Evolutionary conservation across 495 filamentous ascomycete genomes (phyloP), one percentile per base, ranked within the genome.

Genomic region (Opeltia flavorubescens): DNA sequence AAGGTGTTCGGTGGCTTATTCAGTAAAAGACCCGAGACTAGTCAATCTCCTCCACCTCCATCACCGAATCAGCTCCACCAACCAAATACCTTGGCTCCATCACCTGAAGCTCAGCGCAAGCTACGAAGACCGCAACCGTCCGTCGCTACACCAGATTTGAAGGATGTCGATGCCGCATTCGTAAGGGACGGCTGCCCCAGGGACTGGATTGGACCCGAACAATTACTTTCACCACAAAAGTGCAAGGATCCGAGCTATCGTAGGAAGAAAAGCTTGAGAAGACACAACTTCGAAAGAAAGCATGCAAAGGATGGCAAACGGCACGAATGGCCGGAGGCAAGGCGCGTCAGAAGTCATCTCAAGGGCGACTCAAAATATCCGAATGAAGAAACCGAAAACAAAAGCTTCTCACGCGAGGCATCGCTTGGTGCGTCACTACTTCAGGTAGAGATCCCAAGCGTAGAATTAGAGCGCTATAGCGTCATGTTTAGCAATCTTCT

Each of bases 401-500:
- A 21, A 9, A 33, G 9, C 26, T 48, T 13, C 44, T 28, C 36
- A 28, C 35, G 12, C 31, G 5, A 51, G 45, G 9, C 38, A 17
- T 23, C 12, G 1, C 15, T 21, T 13, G 50, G 39, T 11, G 31
- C 39, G 12, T 53, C 60, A 5, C 47, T 59, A 12, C 64, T 96
- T 28, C 71, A 86, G 46, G 75, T 95, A 5, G 77, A 91, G 28
- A 93, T 96, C 30, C 89, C 89, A 0, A 69, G 72, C 28, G 71
- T 84, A 33, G 69, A 86, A 43, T 70, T 96, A 70, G 89, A 95
- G 58, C 70, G 89, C 20, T 96, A 95, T 52, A 94, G 86, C 49
- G 76, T 96, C 43, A 95, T 96, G 89, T 96, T 96, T 62, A 75
- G 81, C 39, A 78, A 74, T 35, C 71, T 95, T 7, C 68, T 95